Conservation (phyloP, 1,284 basidiomycete species). For the Ustilago tritici region DNA sequence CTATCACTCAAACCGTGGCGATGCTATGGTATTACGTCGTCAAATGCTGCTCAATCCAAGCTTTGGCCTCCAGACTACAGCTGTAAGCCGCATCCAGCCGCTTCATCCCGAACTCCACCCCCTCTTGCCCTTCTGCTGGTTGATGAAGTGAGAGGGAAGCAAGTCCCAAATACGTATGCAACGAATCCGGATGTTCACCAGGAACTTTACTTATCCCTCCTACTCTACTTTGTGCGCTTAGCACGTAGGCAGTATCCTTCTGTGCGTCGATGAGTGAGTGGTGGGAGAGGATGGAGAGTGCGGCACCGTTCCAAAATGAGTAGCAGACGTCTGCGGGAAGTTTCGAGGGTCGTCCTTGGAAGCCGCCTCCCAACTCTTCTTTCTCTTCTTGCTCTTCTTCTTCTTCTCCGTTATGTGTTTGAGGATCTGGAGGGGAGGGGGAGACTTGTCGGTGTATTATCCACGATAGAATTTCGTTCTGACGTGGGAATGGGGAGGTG, state of each 20-base stretch:
- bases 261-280: constrained; percentile 50
- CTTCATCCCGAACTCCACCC: constrained; percentile 21
- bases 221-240: constrained; percentile 56
- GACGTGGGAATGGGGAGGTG: neutral
- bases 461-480: constrained; percentile 20
- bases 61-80: constrained; percentile 18
- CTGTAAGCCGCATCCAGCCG: constrained; percentile 31
- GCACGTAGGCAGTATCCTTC: constrained; percentile 53
- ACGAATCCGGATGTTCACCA: constrained; percentile 58
- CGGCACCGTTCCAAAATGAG: constrained; percentile 68
- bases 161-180: constrained; percentile 65
- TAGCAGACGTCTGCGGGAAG: constrained; percentile 63
- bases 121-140: neutral
- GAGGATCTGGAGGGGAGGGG: neutral
- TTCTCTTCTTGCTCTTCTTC: constrained; percentile 15
- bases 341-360: constrained; percentile 57
- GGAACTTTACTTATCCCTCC: constrained; percentile 65
- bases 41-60: constrained; percentile 23
- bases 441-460: constrained; percentile 37
- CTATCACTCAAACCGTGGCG: neutral
- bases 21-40: constrained; percentile 1
- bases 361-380: constrained; percentile 37
- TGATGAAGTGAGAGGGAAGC: constrained; percentile 61
- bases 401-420: neutral
- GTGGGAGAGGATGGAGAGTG: constrained; percentile 39